Conservation (phyloP, 75 land plant species). For the Chamaecyparis obtusa region DNA sequence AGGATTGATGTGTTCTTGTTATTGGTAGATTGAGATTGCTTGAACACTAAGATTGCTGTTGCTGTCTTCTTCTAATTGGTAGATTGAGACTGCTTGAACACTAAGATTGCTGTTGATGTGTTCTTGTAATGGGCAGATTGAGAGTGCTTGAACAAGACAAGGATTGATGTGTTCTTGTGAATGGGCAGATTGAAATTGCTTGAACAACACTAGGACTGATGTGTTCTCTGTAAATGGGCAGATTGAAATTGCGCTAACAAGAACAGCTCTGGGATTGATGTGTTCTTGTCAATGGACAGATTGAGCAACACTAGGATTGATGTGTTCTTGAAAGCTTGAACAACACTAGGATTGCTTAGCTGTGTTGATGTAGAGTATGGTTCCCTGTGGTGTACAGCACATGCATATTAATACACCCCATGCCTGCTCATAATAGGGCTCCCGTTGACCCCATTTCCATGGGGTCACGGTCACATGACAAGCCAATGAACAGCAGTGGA, state of each 20-base stretch:
- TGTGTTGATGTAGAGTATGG: too few relatives aligned
- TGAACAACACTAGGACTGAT: neutral
- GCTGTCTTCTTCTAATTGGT: too few relatives aligned
- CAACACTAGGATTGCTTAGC: neutral
- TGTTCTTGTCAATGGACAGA: too few relatives aligned
- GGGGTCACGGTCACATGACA: neutral
- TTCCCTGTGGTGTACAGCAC: neutral
- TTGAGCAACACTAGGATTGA: neutral
- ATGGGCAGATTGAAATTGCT: neutral
- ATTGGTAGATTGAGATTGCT: too few relatives aligned
- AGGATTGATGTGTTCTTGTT: too few relatives aligned
- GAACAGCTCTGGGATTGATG: neutral
- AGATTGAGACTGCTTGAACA: too few relatives aligned
- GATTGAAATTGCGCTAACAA: neutral
- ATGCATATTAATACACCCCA: neutral
- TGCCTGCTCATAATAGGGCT: too few relatives aligned
- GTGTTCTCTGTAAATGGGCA: too few relatives aligned
- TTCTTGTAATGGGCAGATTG: too few relatives aligned
- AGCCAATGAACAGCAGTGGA: neutral
- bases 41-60: too few relatives aligned
- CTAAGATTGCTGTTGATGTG: too few relatives aligned
- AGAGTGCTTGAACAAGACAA: neutral
- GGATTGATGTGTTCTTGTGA: neutral
- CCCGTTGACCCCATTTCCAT: neutral
- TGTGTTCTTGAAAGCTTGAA: neutral